Conservation (phyloP, 2,329 filamentous ascomycete genomes). For the Claviceps sorghi region DNA sequence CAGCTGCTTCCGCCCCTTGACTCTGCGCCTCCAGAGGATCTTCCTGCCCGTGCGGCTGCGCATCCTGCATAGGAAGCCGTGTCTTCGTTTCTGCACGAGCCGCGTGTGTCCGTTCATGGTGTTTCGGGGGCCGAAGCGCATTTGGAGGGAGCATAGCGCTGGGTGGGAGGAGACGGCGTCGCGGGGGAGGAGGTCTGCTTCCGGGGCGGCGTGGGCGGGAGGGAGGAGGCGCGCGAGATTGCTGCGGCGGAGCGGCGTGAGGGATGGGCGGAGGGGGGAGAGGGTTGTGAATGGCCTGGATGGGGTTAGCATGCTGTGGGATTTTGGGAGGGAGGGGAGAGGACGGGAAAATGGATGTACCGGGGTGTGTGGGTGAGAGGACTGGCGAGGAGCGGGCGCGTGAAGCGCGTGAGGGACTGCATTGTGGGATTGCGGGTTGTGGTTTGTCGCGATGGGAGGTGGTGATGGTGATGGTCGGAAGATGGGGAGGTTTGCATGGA, state of each 20-base stretch:
- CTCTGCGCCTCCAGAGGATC: slow-evolving; percentile 35
- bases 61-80: slow-evolving; percentile 40
- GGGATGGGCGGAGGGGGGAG: slow-evolving; percentile 34
- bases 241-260: slow-evolving; percentile 20
- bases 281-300: slow-evolving; percentile 35
- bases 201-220: slow-evolving; percentile 13
- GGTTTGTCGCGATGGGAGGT: background rate
- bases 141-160: slow-evolving; percentile 33
- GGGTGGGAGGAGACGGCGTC: slow-evolving; percentile 36
- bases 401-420: slow-evolving; percentile 17
- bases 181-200: slow-evolving; percentile 30
- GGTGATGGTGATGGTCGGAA: background rate
- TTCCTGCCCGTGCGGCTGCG: slow-evolving; percentile 36
- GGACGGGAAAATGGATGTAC: slow-evolving; percentile 7
- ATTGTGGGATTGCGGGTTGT: slow-evolving; percentile 6
- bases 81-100: slow-evolving; percentile 43
- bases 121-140: slow-evolving; percentile 44
- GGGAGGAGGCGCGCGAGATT: slow-evolving; percentile 16
- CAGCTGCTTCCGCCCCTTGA: slow-evolving; percentile 37
- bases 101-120: slow-evolving; percentile 41
- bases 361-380: slow-evolving; percentile 12
- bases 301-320: background rate
- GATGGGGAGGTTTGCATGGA: background rate
- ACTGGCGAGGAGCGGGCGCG: slow-evolving; percentile 15
- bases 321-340: background rate